These are phyloP conservation scores for Diaporthe aspalathi DNA, from an alignment of 2,329 filamentous ascomycete species.

Conservation along the genomic window DNA sequence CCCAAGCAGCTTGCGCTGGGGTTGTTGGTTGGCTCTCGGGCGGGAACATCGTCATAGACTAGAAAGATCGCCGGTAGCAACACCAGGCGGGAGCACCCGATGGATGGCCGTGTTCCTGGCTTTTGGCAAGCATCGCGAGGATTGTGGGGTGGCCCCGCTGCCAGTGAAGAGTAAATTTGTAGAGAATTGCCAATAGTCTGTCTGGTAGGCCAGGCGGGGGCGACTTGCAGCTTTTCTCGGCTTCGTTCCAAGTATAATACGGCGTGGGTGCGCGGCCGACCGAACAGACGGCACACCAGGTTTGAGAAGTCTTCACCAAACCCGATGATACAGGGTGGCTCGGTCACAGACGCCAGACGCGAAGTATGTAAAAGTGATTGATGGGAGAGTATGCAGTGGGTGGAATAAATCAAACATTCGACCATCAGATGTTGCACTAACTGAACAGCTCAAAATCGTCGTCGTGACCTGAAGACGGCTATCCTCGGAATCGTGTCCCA, in stretches of 20 bases:
- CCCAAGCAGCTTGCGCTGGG: background rate
- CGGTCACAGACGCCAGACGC: no score
- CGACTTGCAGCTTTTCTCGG: background rate
- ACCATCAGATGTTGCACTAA: slow-evolving; percentile 32
- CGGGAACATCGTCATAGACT: slow-evolving; percentile 18
- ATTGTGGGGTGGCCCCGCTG: background rate
- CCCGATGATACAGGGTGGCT: background rate
- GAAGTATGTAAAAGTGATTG: background rate
- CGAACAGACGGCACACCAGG: background rate
- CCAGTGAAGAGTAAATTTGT: background rate
- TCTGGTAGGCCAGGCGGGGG: no score
- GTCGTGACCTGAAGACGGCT: background rate
- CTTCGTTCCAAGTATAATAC: background rate
- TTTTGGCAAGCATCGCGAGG: background rate
- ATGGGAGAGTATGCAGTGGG: slow-evolving; percentile 22
- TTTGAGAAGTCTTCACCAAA: background rate
- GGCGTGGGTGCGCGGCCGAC: background rate
- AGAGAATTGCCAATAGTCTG: background rate
- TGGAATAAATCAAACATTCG: slow-evolving; percentile 19
- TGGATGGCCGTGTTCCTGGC: background rate
- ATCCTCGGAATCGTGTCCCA: background rate
- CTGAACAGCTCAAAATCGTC: slow-evolving; percentile 29
- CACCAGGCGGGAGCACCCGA: slow-evolving; percentile 18
- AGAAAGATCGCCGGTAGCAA: background rate
- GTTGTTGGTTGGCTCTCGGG: background rate